phyloP scores from a whole-genome alignment of 352 stramenopile species.

The Albugo laibachii region DNA sequence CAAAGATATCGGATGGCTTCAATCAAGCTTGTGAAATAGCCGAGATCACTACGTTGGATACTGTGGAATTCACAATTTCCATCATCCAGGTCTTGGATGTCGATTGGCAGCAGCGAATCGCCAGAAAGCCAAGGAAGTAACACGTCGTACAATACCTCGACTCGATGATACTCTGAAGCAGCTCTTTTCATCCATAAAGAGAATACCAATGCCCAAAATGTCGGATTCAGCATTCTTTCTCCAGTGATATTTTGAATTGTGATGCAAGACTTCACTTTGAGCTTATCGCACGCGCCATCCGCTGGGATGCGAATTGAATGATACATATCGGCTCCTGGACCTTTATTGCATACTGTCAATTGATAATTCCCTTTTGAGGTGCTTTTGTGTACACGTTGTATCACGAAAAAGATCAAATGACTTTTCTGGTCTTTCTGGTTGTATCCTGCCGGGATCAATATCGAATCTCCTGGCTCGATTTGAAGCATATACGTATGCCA shows the following conservation, averaged over 20 bases:
- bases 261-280: constrained; percentile 60
- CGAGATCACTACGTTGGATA: constrained; percentile 40
- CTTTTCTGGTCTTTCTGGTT: constrained; percentile 35
- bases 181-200: constrained; percentile 72
- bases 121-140: constrained; percentile 71
- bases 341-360: constrained; percentile 81
- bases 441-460: constrained; percentile 60
- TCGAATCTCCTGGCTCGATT: constrained; percentile 19
- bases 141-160: constrained; percentile 80
- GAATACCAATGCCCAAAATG: constrained; percentile 69
- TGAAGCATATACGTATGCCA: constrained; percentile 37
- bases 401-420: constrained; percentile 64
- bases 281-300: constrained; percentile 23
- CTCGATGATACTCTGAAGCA: constrained; percentile 69
- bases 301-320: constrained; percentile 19
- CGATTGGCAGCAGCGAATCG: constrained; percentile 47
- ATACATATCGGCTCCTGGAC: constrained; percentile 65
- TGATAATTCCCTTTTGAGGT: constrained; percentile 23
- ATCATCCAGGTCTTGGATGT: constrained; percentile 18
- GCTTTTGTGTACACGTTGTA: constrained; percentile 29
- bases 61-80: constrained; percentile 4
- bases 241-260: constrained; percentile 37
- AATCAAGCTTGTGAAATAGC: constrained; percentile 66
- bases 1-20: constrained; percentile 59
- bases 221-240: constrained; percentile 56